Evolutionary conservation across 2,329 filamentous ascomycete genomes (phyloP).

Genomic region (Diplodia corticola): DNA sequence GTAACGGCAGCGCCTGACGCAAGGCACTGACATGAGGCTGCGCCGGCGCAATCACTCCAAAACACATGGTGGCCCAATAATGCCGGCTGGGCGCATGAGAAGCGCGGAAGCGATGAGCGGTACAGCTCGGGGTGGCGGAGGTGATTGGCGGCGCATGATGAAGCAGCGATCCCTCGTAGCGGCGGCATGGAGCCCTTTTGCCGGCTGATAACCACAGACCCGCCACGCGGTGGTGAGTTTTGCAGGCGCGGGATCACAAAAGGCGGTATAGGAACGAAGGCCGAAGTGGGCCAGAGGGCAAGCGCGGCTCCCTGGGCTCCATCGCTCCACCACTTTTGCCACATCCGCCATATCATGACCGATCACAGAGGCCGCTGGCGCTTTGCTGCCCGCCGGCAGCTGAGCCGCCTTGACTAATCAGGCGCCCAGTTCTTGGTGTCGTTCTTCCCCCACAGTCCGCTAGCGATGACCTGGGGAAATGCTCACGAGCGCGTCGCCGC

Average conservation of each 20-base stretch:
- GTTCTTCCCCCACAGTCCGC: conserved; percentile 19
- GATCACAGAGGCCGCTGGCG: not conserved
- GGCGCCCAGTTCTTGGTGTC: conserved; percentile 17
- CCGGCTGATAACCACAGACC: not conserved
- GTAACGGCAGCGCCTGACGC: conserved; percentile 16
- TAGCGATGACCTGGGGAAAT: conserved; percentile 19
- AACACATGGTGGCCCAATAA: conserved; percentile 6
- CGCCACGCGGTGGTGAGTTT: not conserved
- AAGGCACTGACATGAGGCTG: conserved; percentile 17
- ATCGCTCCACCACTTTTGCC: conserved; percentile 16
- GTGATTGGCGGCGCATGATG: conserved; percentile 17
- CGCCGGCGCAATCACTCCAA: conserved; percentile 12
- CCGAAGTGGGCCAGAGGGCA: conserved; percentile 15
- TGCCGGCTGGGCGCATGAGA: conserved; percentile 15
- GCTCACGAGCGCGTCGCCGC: conserved; percentile 20
- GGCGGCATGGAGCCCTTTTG: not conserved
- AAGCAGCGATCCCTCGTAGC: not conserved
- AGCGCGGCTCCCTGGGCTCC: conserved; percentile 8
- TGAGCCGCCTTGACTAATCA: conserved; percentile 13
- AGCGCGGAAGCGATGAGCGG: not conserved
- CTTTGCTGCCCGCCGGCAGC: conserved; percentile 7
- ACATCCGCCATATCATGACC: conserved; percentile 17
- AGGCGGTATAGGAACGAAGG: conserved; percentile 15
- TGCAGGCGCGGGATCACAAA: not conserved
- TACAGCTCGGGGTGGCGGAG: not conserved